Conservation (phyloP, 805 yeast species). For the Cyberlindnera maritima region DNA sequence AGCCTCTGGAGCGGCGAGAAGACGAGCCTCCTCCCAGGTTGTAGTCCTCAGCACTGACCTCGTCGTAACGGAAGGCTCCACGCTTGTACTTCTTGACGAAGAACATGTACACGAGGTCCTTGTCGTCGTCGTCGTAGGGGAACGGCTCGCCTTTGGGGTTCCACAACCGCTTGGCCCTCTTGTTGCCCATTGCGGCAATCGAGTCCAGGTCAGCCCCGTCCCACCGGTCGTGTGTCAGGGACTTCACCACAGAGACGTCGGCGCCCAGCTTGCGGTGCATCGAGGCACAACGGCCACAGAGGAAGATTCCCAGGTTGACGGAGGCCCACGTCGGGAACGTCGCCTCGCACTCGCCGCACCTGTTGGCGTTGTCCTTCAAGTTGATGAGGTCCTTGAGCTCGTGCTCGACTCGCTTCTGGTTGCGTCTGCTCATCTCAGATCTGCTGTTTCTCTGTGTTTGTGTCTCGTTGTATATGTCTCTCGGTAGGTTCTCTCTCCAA, state of each 20-base stretch:
- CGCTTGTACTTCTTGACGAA: conserved; percentile 64
- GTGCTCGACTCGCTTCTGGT: conserved; percentile 43
- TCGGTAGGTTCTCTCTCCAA: too few relatives aligned
- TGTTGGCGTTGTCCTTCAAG: conserved; percentile 55
- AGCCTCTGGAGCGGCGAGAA: conserved; percentile 8
- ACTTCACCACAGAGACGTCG: conserved; percentile 63
- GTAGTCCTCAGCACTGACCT: conserved; percentile 31
- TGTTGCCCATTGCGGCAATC: conserved; percentile 54
- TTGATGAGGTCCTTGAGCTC: conserved; percentile 61
- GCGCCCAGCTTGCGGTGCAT: conserved; percentile 66
- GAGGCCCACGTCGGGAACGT: conserved; percentile 50
- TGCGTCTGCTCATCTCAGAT: conserved; percentile 27
- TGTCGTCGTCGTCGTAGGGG: conserved; percentile 76
- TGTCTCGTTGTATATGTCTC: neutral
- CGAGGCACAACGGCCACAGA: conserved; percentile 85
- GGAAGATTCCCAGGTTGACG: conserved; percentile 56
- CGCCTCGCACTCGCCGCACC: conserved; percentile 77
- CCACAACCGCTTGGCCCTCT: conserved; percentile 58
- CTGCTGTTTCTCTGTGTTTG: neutral
- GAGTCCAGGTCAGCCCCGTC: conserved; percentile 47
- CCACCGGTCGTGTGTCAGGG: conserved; percentile 76
- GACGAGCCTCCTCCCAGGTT: conserved; percentile 11
- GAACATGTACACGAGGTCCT: conserved; percentile 53
- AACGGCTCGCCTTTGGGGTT: conserved; percentile 66
- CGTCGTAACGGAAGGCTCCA: conserved; percentile 48